Evolutionary conservation across 2,329 filamentous ascomycete species (phyloP).

Genomic region (Penicillium sp.): DNA sequence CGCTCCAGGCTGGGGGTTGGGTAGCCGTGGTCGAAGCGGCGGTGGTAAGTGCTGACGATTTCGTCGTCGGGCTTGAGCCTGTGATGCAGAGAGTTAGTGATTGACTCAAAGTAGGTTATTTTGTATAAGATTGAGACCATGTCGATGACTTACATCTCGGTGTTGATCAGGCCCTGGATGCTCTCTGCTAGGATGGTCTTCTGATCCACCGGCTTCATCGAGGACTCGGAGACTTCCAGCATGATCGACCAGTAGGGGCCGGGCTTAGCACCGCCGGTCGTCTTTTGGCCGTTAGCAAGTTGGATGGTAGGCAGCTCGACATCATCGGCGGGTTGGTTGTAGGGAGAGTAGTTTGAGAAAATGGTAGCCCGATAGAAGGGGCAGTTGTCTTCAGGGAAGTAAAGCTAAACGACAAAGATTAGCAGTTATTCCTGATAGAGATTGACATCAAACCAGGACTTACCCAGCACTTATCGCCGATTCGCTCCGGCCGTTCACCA

Average conservation of each 20-base stretch:
- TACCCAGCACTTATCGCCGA: slow-evolving; percentile 99
- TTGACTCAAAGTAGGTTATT: too few species aligned
- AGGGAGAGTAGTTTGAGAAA: slow-evolving; percentile 99
- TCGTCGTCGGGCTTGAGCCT: slow-evolving; percentile 85
- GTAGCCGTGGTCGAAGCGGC: slow-evolving; percentile 97
- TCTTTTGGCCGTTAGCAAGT: slow-evolving; percentile 79
- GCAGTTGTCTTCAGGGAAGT: slow-evolving; percentile 98
- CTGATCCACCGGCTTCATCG: slow-evolving; percentile 88
- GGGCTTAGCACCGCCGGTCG: slow-evolving; percentile 67
- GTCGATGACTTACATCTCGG: too few species aligned
- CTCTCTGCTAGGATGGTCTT: slow-evolving; percentile 81
- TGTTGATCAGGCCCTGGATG: slow-evolving; percentile 97
- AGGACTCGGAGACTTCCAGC: slow-evolving; percentile 95
- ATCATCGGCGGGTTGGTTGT: slow-evolving; percentile 86
- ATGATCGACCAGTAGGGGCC: slow-evolving; percentile 99
- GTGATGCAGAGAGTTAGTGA: too few species aligned
- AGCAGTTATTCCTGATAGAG: too few species aligned
- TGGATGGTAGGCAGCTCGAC: slow-evolving; percentile 82
- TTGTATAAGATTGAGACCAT: too few species aligned
- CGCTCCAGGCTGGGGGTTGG: slow-evolving; percentile 92
- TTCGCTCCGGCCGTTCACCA: slow-evolving; percentile 85
- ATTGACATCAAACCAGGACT: too few species aligned
- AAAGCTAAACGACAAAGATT: too few species aligned
- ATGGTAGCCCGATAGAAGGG: slow-evolving; percentile 99
- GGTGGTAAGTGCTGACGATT: slow-evolving; percentile 97